These are phyloP conservation scores for Dalbergia oliveri DNA, from an alignment of 306 rosid species.

Conservation along the genomic window DNA sequence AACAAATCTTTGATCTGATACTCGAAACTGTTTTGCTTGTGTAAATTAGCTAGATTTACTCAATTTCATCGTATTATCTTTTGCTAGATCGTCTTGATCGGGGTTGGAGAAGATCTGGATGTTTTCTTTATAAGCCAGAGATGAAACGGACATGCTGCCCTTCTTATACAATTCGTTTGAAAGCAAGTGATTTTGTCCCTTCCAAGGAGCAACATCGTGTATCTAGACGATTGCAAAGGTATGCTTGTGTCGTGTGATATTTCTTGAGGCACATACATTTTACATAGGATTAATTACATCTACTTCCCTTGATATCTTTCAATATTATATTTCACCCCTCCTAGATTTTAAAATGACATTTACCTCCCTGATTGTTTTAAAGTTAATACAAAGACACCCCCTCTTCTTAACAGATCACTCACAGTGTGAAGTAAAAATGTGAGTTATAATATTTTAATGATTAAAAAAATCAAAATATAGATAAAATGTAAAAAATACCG, in stretches of 20 bases:
- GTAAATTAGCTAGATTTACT: conserved; percentile 16
- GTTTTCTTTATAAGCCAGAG: conserved; percentile 89
- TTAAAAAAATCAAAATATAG: no score
- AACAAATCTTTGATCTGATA: conserved; percentile 3
- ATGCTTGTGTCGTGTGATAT: conserved; percentile 37
- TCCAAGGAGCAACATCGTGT: conserved; percentile 89
- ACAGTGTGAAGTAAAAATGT: no score
- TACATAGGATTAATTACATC: not conserved
- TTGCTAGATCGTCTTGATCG: conserved; percentile 86
- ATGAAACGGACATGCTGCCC: conserved; percentile 96
- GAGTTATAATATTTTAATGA: no score
- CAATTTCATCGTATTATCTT: conserved; percentile 19
- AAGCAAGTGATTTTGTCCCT: conserved; percentile 71
- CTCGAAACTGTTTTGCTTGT: conserved; percentile 21
- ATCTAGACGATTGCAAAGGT: conserved; percentile 85
- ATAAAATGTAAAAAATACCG: no score
- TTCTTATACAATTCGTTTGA: conserved; percentile 88
- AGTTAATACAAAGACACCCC: no score
- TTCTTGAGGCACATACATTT: conserved; percentile 31
- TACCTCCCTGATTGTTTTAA: no score
- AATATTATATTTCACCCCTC: no score
- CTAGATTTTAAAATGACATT: no score
- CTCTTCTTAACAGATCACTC: no score
- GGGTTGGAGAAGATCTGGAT: conserved; percentile 98
- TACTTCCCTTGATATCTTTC: no score